phyloP scores from a whole-genome alignment of 179 eudicot genomes.

The Heliamphora pulchella region DNA sequence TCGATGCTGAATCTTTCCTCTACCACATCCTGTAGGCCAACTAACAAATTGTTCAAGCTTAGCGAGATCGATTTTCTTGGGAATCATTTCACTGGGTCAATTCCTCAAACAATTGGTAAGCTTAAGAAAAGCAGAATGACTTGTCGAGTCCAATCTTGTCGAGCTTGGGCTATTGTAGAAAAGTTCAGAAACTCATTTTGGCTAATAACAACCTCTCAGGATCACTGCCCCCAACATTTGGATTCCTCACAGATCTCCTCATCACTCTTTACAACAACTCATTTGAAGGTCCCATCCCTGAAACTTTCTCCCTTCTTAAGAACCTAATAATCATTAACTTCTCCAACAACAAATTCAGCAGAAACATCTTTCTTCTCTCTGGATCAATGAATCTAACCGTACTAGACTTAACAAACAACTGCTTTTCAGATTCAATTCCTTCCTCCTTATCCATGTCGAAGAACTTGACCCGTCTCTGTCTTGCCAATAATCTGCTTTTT shows the following conservation, averaged over 20 bases:
- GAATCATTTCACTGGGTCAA: slow-evolving; percentile 55
- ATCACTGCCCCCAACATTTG: slow-evolving; percentile 55
- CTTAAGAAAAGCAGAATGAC: slow-evolving; percentile 78
- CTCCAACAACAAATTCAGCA: slow-evolving; percentile 61
- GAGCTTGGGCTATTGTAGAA: slow-evolving; percentile 62
- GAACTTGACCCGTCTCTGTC: slow-evolving; percentile 65
- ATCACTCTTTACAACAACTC: slow-evolving; percentile 85
- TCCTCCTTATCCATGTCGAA: slow-evolving; percentile 45
- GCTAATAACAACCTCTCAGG: slow-evolving; percentile 76
- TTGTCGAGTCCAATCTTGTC: slow-evolving; percentile 62
- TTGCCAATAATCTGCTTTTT: slow-evolving; percentile 53
- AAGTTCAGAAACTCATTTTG: slow-evolving; percentile 55
- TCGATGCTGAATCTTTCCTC: too few relatives aligned
- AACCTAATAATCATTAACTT: slow-evolving; percentile 61
- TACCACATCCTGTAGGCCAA: slow-evolving; percentile 7
- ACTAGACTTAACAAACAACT: slow-evolving; percentile 67
- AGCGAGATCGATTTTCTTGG: slow-evolving; percentile 74
- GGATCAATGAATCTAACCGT: slow-evolving; percentile 58
- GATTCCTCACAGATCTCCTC: slow-evolving; percentile 57
- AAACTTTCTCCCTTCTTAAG: slow-evolving; percentile 51
- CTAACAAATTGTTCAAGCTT: slow-evolving; percentile 65
- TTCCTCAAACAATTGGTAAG: slow-evolving; percentile 67
- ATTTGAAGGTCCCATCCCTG: slow-evolving; percentile 69
- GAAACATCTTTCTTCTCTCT: slow-evolving; percentile 55
- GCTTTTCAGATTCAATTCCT: slow-evolving; percentile 65